phyloP scores from a whole-genome alignment of 2,329 filamentous ascomycete genomes.

The Botrytis pseudocinerea region DNA sequence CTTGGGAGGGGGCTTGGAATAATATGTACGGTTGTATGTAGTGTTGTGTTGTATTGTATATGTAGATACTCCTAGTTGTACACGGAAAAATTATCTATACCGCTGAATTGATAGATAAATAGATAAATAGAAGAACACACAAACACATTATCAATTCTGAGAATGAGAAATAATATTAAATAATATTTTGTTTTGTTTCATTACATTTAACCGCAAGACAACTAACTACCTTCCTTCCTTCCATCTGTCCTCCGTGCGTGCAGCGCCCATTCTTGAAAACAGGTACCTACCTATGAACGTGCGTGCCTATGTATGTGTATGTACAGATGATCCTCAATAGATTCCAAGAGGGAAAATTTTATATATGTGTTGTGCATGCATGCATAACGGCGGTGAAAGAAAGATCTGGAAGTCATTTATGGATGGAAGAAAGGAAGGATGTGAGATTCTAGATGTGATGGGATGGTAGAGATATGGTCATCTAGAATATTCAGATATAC shows the following conservation, averaged over 20 bases:
- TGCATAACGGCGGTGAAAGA: conserved; percentile 31
- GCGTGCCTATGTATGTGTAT: not conserved
- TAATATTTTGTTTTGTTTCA: not conserved
- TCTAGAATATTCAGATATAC: not conserved
- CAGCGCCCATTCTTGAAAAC: not conserved
- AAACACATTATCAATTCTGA: not conserved
- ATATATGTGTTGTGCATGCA: conserved; percentile 24
- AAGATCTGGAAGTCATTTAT: not conserved
- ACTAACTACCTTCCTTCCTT: not conserved
- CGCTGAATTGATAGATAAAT: not conserved
- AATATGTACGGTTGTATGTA: not conserved
- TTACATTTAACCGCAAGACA: not conserved
- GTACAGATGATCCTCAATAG: not conserved
- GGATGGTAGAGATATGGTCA: not conserved
- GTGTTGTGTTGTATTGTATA: not conserved
- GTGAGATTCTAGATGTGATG: not conserved
- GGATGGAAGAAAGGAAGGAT: not conserved
- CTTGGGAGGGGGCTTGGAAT: not conserved
- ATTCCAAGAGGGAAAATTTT: not conserved
- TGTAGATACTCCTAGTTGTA: not conserved
- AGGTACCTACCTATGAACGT: not conserved
- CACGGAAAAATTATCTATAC: not conserved
- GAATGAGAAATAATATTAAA: not conserved
- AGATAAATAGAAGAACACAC: not conserved
- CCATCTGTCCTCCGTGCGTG: not conserved